Percentiles rank a stretch among this genome's conserved stretches.
Conservation (phyloP, 345 rosid genomes). For the Aquilaria malaccensis region DNA sequence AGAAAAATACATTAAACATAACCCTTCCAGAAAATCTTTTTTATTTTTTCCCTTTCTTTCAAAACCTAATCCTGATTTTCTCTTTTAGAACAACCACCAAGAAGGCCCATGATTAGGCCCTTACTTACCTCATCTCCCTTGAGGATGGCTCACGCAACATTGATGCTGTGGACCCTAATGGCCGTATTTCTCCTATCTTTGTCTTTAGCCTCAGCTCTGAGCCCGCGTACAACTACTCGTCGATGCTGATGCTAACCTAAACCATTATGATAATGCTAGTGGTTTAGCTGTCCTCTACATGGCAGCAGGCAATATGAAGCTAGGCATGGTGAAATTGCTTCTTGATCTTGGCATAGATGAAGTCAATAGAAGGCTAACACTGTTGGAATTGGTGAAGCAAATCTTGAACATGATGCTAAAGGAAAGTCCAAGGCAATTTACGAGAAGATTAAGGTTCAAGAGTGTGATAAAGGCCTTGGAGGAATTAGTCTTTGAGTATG, state of each 20-base stretch:
- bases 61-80: no score
- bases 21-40: no score
- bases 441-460: conserved; percentile 68
- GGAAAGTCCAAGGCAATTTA: conserved; percentile 76
- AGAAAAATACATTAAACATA: no score
- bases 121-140: conserved; percentile 34
- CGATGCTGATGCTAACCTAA: conserved; percentile 62
- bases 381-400: conserved; percentile 59
- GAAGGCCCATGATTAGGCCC: conserved; percentile 65
- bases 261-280: conserved; percentile 57
- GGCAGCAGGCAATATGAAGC: conserved; percentile 85
- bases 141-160: conserved; percentile 57
- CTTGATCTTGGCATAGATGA: conserved; percentile 67
- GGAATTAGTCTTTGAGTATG: conserved; percentile 62
- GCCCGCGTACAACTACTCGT: conserved; percentile 49
- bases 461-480: conserved; percentile 44
- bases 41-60: no score
- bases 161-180: conserved; percentile 67
- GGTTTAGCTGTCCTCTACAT: conserved; percentile 83
- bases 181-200: conserved; percentile 75
- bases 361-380: conserved; percentile 59
- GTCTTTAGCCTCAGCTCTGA: conserved; percentile 84
- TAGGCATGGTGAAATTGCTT: conserved; percentile 50
- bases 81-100: conserved; percentile 61
- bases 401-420: conserved; percentile 66